Evolutionary conservation across 345 rosid genomes (phyloP).

Genomic region (Gossypium herbaceum): DNA sequence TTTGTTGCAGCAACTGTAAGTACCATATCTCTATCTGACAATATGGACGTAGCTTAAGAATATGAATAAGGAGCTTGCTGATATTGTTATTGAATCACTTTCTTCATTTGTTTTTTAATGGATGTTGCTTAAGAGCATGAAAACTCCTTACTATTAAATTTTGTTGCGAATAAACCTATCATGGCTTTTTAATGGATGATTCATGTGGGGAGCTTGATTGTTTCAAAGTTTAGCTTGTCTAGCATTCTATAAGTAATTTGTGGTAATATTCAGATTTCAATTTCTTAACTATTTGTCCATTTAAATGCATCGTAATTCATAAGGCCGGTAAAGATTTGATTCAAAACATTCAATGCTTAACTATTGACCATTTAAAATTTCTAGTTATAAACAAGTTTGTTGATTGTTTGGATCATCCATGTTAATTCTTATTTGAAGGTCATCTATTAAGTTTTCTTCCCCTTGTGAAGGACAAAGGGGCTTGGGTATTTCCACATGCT

Average conservation of each 20-base stretch:
- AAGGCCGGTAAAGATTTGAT: background rate
- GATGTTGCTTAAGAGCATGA: background rate
- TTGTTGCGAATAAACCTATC: too few relatives aligned
- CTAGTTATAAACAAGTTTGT: background rate
- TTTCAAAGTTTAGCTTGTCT: too few relatives aligned
- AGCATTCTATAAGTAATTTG: too few relatives aligned
- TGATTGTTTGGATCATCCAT: background rate
- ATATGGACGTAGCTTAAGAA: slow-evolving; percentile 12
- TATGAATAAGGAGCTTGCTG: background rate
- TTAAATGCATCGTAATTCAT: too few relatives aligned
- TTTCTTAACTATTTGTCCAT: too few relatives aligned
- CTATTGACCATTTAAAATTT: background rate
- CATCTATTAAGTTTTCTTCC: background rate
- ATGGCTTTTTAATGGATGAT: too few relatives aligned
- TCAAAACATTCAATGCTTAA: background rate
- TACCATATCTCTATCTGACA: slow-evolving; percentile 17
- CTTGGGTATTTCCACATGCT: background rate
- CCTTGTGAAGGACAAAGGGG: background rate
- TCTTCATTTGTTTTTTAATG: background rate
- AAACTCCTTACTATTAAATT: background rate
- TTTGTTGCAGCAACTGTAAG: slow-evolving; percentile 98
- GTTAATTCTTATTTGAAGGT: background rate
- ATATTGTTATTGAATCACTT: too few relatives aligned
- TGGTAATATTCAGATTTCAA: too few relatives aligned
- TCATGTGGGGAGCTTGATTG: too few relatives aligned